These are phyloP conservation scores for Madurella mycetomatis DNA, from an alignment of 2,329 filamentous ascomycete species.

Conservation along the genomic window DNA sequence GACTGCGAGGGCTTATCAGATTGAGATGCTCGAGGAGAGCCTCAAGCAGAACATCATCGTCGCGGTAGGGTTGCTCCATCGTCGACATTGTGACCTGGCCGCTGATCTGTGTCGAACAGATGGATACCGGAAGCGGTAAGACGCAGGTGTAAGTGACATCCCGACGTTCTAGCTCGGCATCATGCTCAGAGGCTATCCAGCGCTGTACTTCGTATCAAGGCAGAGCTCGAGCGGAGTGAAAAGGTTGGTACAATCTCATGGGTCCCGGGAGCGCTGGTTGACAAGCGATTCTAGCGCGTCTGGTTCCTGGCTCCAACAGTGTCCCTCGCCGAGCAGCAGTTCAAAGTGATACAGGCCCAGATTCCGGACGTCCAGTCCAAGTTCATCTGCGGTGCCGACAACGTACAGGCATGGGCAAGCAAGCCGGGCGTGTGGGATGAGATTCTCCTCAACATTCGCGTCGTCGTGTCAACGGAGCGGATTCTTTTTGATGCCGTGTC, in stretches of 20 bases:
- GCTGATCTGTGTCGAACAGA: conserved; percentile 41
- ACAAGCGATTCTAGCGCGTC: conserved; percentile 42
- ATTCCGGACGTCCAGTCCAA: conserved; percentile 56
- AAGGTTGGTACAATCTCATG: conserved; percentile 44
- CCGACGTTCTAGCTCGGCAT: conserved; percentile 43
- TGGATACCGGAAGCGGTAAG: conserved; percentile 78
- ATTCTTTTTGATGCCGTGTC: conserved; percentile 68
- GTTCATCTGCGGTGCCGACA: conserved; percentile 63
- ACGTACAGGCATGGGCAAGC: conserved; percentile 68
- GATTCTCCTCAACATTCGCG: conserved; percentile 57
- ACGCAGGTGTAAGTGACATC: conserved; percentile 62
- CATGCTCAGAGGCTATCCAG: conserved; percentile 35
- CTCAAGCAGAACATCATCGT: conserved; percentile 67
- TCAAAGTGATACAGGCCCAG: conserved; percentile 54
- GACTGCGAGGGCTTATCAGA: conserved; percentile 60
- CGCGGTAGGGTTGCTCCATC: conserved; percentile 42
- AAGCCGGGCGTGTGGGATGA: conserved; percentile 59
- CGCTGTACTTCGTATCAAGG: conserved; percentile 62
- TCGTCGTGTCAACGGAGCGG: conserved; percentile 76
- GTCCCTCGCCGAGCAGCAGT: conserved; percentile 63
- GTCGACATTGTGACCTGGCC: neutral
- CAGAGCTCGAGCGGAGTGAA: conserved; percentile 54
- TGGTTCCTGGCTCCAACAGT: conserved; percentile 75
- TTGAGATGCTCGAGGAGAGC: conserved; percentile 71
- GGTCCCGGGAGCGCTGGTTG: conserved; percentile 17